Evolutionary conservation across 352 stramenopile species (phyloP), one percentile per base, ranked within the genome.

Genomic region (Phytophthora vignae): DNA sequence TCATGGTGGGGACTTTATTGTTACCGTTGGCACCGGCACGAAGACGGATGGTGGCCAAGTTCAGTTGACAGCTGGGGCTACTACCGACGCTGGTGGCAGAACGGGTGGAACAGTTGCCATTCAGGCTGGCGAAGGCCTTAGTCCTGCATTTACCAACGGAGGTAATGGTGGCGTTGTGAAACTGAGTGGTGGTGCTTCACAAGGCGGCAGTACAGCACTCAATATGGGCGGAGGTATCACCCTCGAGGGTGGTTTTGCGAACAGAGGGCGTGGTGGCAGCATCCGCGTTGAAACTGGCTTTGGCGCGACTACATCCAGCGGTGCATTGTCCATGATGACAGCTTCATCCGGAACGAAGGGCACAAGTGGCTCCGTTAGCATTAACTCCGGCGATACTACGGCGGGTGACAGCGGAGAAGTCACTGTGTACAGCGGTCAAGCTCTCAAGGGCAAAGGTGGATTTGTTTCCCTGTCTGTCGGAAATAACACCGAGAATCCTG

Each of bases 111-210:
- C 31, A 25, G 78, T 93, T 15, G 77, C 73, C 4, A 48, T 95
- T 42, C 85, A 86, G 61, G 82, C 81, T 25, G 82, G 81, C 14
- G 88, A 93, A 83, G 88, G 88, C 25, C 73, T 76, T 2, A 90
- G 80, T 33, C 74, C 64, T 42, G 80, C 83, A 67, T 94, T 86
- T 59, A 87, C 76, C 2, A 85, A 96, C 68, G 92, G 93, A 53
- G 94, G 94, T 21, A 83, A 90, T 64, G 94, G 95, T n/a, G 96
- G 94, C 38, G 73, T 85, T n/a, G 78, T 98, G 14, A 84, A 90
- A 9, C 49, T 98, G 29, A 84, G 82, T 67, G 93, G 91, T 62
- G 94, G 96, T 60, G 85, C 83, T 48, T 89, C 87, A 27, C 74
- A 97, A 79, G 90, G 95, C 19, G 67, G 67, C 31, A 83, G 82